These are phyloP conservation scores for Aeschynomene evenia DNA, from an alignment of 306 rosid species.

Conservation along the genomic window DNA sequence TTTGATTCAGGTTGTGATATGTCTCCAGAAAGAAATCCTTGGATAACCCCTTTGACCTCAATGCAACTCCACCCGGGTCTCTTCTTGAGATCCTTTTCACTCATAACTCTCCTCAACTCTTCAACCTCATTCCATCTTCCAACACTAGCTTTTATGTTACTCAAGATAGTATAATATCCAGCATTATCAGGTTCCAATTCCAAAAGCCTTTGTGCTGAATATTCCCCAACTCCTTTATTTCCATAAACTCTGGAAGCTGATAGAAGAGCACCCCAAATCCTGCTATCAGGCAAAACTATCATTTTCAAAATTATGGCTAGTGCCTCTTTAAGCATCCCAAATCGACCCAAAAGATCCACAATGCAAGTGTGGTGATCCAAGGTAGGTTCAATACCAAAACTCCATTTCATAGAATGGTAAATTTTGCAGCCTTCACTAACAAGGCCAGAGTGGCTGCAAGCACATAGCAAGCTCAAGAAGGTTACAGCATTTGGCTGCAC, in stretches of 20 bases:
- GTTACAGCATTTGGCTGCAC: slow-evolving; percentile 52
- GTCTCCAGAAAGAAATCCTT: slow-evolving; percentile 54
- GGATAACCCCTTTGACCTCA: slow-evolving; percentile 40
- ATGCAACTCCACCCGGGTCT: slow-evolving; percentile 65
- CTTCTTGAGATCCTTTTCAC: slow-evolving; percentile 49
- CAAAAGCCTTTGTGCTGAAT: slow-evolving; percentile 53
- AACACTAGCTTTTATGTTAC: slow-evolving; percentile 55
- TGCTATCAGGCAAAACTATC: slow-evolving; percentile 44
- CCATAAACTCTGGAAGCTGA: slow-evolving; percentile 53
- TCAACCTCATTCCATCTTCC: slow-evolving; percentile 62
- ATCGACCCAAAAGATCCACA: slow-evolving; percentile 57
- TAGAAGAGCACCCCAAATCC: slow-evolving; percentile 69
- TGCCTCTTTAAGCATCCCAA: slow-evolving; percentile 54
- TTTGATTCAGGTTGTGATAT: slow-evolving; percentile 39
- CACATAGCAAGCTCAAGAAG: slow-evolving; percentile 57
- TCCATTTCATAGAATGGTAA: slow-evolving; percentile 52
- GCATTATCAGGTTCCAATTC: slow-evolving; percentile 57
- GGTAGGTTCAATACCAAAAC: slow-evolving; percentile 45
- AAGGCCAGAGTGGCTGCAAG: slow-evolving; percentile 67
- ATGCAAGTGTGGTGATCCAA: slow-evolving; percentile 64
- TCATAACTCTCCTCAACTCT: slow-evolving; percentile 49
- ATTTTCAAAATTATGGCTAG: slow-evolving; percentile 45
- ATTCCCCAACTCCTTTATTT: slow-evolving; percentile 39
- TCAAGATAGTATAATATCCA: slow-evolving; percentile 51
- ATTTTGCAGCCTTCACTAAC: slow-evolving; percentile 50